Evolutionary conservation across 495 filamentous ascomycete species (phyloP), one percentile per base, ranked within the genome.

Genomic region (Hypoxylon perforatum): DNA sequence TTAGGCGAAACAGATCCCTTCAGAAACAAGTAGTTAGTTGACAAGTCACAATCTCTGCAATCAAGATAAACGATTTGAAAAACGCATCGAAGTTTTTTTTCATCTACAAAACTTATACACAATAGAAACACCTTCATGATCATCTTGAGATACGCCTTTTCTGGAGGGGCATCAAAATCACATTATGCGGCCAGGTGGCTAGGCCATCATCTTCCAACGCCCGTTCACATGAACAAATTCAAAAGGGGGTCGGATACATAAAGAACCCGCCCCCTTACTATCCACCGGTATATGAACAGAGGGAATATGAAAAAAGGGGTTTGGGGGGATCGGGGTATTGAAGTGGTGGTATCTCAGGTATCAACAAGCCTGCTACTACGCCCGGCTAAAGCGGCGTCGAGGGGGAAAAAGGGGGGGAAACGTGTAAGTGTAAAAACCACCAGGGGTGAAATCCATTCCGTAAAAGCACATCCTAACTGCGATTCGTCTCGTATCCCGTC

Each of bases 331-430:
- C 8, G 5, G 17, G 52, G 44, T 55, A 63, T 49, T 51, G 35
- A 63, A 63, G n/a, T n/a, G 8, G 60, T 69, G 55, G 65, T 69
- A 69, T 69, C 61, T 64, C 60, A 59, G 55, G 54, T 64, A 50
- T 50, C 44, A 61, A 68, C n/a, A 50, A 51, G 60, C 54, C 44
- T 63, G 59, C 54, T 58, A 53, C 54, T 58, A 53, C 47, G 53
- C 54, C 49, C 44, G 59, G 49, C 42, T 68, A n/a, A 55, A 68
- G 18, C 44, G 39, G 46, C 55, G 17, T 39, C 44, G 57, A 61
- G 14, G 4, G 2, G 50, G 12, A 10, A 35, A 23, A 56, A 61
- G 54, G 30, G 54, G 30, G 44, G 36, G 39, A 54, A 39, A 44
- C 18, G 44, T 25, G 39, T 49, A 48, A 18, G 57, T 57, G 23